These are phyloP conservation scores for Coemansia furcata DNA, from an alignment of 192 early-diverging fungal species.

Conservation along the genomic window DNA sequence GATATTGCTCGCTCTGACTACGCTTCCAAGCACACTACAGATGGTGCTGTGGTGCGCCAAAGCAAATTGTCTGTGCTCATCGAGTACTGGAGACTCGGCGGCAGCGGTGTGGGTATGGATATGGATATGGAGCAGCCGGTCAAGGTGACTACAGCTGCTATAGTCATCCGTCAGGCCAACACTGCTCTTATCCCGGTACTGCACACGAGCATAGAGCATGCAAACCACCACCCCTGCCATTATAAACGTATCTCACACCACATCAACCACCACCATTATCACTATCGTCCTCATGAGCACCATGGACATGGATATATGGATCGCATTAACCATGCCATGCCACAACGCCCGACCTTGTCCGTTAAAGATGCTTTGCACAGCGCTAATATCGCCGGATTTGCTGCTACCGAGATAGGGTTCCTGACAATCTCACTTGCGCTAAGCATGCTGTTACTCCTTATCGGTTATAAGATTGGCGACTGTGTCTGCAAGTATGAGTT, in stretches of 20 bases:
- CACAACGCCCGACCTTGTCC: neutral
- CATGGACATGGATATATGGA: neutral
- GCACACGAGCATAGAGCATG: neutral
- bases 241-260: neutral
- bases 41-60: neutral
- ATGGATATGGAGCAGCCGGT: neutral
- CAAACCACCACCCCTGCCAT: neutral
- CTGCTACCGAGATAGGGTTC: constrained; percentile 19
- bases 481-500: constrained; percentile 24
- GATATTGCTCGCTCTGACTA: constrained; percentile 11
- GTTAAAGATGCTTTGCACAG: neutral
- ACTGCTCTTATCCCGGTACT: neutral
- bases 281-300: neutral
- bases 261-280: neutral
- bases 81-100: neutral
- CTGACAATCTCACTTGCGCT: constrained; percentile 25
- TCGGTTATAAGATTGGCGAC: constrained; percentile 41
- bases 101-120: neutral
- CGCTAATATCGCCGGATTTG: constrained; percentile 8
- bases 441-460: constrained; percentile 28
- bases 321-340: neutral
- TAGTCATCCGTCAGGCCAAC: too few species aligned
- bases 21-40: neutral
- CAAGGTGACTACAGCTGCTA: neutral
- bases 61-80: constrained; percentile 6